Conservation (phyloP, 176 grass and related monocot species). For the Eragrostis curvula region DNA sequence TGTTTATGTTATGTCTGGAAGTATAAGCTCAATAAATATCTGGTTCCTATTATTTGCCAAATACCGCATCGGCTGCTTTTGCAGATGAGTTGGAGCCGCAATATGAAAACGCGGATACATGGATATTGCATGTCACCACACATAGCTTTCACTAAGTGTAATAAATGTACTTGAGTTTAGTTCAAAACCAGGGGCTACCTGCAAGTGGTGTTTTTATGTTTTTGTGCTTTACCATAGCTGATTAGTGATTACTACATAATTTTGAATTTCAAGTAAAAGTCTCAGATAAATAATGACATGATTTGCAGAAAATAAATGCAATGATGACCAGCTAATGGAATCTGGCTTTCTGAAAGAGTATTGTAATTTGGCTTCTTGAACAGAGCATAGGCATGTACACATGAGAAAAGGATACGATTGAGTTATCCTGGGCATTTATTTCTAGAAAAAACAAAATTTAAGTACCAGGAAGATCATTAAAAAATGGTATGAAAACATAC, state of each 20-base stretch:
- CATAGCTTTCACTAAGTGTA: not conserved
- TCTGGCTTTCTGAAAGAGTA: not conserved
- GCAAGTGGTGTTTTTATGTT: no score
- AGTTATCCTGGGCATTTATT: constrained; percentile 1
- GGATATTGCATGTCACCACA: not conserved
- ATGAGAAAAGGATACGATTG: not conserved
- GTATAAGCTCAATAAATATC: not conserved
- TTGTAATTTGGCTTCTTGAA: not conserved
- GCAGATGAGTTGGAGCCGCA: not conserved
- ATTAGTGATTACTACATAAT: not conserved
- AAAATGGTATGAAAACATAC: not conserved
- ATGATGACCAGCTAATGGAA: not conserved
- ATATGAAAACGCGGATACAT: not conserved
- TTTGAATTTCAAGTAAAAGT: not conserved
- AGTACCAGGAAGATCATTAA: constrained; percentile 6
- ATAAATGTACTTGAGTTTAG: not conserved
- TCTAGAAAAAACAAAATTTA: not conserved
- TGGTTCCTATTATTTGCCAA: not conserved
- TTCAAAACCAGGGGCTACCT: not conserved
- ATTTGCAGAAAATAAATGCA: not conserved
- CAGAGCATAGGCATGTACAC: not conserved
- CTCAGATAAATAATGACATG: not conserved
- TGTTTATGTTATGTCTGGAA: not conserved
- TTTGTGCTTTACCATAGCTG: not conserved
- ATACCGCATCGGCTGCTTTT: not conserved